Evolutionary conservation across 2,329 filamentous ascomycete species (phyloP), one percentile per base, ranked within the genome.

Genomic region (Pseudocercospora fuligena): DNA sequence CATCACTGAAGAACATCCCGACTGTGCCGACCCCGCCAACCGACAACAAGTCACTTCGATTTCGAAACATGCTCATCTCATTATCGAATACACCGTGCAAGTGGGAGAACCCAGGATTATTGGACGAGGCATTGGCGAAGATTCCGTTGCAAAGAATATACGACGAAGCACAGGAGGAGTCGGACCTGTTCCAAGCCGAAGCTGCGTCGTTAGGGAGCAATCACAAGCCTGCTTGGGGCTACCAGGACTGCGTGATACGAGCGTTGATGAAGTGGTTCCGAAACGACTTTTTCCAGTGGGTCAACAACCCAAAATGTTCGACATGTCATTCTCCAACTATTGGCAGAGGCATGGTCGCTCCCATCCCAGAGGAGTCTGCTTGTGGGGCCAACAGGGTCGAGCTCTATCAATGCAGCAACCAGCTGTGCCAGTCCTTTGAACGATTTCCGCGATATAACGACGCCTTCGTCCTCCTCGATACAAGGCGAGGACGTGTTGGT

Each of bases 261-360:
- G 92, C 94, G 67, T 84, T 98, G 70, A 84, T 98, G 75, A 93
- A 92, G 80, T 98, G 95, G 95, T 99, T 97, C 83, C 97, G 95
- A 82, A 87, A 91, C 70, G 90, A 91, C 7, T 98, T 98, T 82
- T 98, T 98, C 81, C 89, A 91, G 67, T 99, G 94, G 90, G 93
- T 98, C 74, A 97, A 97, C 82, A 97, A 97, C 80, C 95, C 95
- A 0, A 86, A 90, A 19, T 98, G 95, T 80, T 87, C 90, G 9
- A 84, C 88, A 63, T 99, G 95, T 80, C 84, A 90, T 72, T 92
- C 91, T 59, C 92, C 93, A 46, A 97, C 94, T 2, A 87, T 95
- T 64, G 90, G 89, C 9, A 88, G 91, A 74, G 94, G 94, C 73
- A 58, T 92, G 87, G 92, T 92, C 0, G 88, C 91, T 31, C 93